Evolutionary conservation across 345 rosid species (phyloP).

Genomic region (Camelina laxa): DNA sequence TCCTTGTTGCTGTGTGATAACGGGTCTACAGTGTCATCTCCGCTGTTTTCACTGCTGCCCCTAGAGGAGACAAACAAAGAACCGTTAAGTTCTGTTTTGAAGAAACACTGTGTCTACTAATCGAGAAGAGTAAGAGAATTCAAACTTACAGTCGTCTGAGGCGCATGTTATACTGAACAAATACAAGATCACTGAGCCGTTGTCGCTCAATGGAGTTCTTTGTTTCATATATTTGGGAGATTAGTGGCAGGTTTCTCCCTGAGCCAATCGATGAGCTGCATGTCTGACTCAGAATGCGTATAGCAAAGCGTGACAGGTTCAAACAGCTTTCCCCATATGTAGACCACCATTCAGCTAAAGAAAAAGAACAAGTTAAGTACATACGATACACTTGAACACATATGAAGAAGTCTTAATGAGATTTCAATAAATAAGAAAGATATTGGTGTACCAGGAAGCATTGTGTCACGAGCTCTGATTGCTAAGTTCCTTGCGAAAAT

Average conservation of each 20-base stretch:
- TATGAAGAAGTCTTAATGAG: not conserved
- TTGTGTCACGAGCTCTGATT: constrained; percentile 75
- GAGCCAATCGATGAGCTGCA: constrained; percentile 59
- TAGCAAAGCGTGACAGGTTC: constrained; percentile 79
- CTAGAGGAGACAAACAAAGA: constrained; percentile 17
- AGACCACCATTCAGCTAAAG: constrained; percentile 96
- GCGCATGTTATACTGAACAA: constrained; percentile 83
- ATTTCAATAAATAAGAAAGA: not conserved
- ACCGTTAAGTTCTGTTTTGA: constrained; percentile 24
- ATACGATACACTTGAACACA: not conserved
- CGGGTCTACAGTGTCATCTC: constrained; percentile 54
- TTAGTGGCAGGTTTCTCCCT: constrained; percentile 45
- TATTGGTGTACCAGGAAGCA: constrained; percentile 65
- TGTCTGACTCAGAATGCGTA: constrained; percentile 82
- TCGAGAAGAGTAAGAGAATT: constrained; percentile 4
- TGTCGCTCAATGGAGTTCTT: constrained; percentile 81
- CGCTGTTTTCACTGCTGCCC: constrained; percentile 46
- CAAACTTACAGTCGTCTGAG: constrained; percentile 64
- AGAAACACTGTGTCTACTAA: not conserved
- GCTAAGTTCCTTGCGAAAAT: constrained; percentile 95
- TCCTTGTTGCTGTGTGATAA: constrained; percentile 53
- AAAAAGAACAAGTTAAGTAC: constrained; percentile 1
- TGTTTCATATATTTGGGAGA: constrained; percentile 57
- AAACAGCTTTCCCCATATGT: constrained; percentile 93
- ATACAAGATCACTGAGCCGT: constrained; percentile 68